Evolutionary conservation across 1,139 yeast genomes (phyloP).

Genomic region (Pichiaceae sp.): DNA sequence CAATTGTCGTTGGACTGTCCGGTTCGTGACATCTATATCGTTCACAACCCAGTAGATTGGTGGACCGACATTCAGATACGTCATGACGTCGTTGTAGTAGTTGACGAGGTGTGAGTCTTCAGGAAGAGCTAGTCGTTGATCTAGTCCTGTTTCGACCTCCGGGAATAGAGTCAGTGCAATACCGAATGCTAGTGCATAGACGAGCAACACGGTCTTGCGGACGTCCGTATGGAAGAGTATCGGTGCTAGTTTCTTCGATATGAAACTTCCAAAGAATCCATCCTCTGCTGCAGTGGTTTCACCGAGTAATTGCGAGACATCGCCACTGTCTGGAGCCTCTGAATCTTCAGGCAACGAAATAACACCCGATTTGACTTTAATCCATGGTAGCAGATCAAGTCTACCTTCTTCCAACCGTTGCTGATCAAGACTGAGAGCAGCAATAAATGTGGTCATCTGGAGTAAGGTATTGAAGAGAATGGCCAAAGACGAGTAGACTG

Average conservation of each 20-base stretch:
- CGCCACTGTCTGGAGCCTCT: slow-evolving; percentile 1
- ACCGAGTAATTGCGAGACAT: slow-evolving; percentile 10
- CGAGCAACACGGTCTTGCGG: slow-evolving; percentile 39
- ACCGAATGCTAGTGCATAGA: slow-evolving; percentile 58
- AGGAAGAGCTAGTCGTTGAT: slow-evolving; percentile 85
- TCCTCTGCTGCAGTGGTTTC: slow-evolving; percentile 10
- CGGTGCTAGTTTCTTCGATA: slow-evolving; percentile 47
- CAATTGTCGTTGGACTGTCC: slow-evolving; percentile 57
- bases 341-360: slow-evolving; percentile 10
- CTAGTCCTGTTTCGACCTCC: slow-evolving; percentile 65
- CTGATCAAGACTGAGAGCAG: slow-evolving; percentile 66
- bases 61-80: slow-evolving; percentile 78
- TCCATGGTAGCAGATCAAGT: slow-evolving; percentile 52
- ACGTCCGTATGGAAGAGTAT: slow-evolving; percentile 39
- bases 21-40: slow-evolving; percentile 51
- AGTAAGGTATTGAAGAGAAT: slow-evolving; percentile 66
- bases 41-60: slow-evolving; percentile 80
- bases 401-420: slow-evolving; percentile 49
- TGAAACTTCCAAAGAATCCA: slow-evolving; percentile 28
- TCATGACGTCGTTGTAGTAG: slow-evolving; percentile 71
- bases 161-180: slow-evolving; percentile 66
- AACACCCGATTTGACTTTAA: slow-evolving; percentile 22
- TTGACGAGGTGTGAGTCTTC: slow-evolving; percentile 68
- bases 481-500: slow-evolving; percentile 84
- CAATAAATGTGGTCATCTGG: slow-evolving; percentile 75